Percentiles rank a stretch among this genome's conserved stretches.
These are phyloP conservation scores for Chlamydomonas sp. DNA, from an alignment of 139 green algal species.

Conservation along the genomic window DNA sequence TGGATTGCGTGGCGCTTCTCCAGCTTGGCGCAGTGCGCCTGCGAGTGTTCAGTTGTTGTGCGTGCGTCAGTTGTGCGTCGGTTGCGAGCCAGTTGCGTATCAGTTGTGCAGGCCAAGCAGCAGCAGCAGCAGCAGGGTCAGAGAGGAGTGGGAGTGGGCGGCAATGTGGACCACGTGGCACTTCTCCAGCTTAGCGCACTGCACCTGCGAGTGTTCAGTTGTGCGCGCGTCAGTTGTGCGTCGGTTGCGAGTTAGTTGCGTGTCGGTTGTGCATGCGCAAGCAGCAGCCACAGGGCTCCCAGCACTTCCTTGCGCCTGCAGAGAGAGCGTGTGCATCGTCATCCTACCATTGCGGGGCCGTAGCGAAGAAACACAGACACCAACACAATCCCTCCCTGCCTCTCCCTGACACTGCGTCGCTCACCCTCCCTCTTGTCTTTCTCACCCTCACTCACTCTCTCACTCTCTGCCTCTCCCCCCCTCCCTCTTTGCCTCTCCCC, in stretches of 20 bases:
- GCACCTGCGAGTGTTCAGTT: slow-evolving; percentile 39
- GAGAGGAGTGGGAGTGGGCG: slow-evolving; percentile 18
- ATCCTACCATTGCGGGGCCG: too few relatives aligned
- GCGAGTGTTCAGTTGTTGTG: not conserved
- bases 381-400: too few relatives aligned
- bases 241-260: too few relatives aligned
- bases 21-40: slow-evolving; percentile 69
- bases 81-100: too few relatives aligned
- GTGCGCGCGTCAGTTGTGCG: too few relatives aligned
- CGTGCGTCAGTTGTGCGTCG: not conserved
- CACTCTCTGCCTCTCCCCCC: not conserved
- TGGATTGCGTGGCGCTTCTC: slow-evolving; percentile 65
- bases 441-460: not conserved
- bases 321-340: not conserved
- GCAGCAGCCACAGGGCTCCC: not conserved
- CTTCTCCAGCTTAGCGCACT: slow-evolving; percentile 83
- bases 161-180: slow-evolving; percentile 54
- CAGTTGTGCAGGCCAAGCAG: too few relatives aligned
- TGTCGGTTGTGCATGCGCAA: not conserved
- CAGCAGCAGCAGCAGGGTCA: too few relatives aligned
- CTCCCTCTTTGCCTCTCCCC: too few relatives aligned
- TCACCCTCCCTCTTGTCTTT: not conserved
- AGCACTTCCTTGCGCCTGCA: not conserved
- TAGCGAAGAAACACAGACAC: too few relatives aligned
- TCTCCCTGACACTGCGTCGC: too few relatives aligned